Evolutionary conservation across 345 rosid species (phyloP).

Genomic region (Brassica carinata): DNA sequence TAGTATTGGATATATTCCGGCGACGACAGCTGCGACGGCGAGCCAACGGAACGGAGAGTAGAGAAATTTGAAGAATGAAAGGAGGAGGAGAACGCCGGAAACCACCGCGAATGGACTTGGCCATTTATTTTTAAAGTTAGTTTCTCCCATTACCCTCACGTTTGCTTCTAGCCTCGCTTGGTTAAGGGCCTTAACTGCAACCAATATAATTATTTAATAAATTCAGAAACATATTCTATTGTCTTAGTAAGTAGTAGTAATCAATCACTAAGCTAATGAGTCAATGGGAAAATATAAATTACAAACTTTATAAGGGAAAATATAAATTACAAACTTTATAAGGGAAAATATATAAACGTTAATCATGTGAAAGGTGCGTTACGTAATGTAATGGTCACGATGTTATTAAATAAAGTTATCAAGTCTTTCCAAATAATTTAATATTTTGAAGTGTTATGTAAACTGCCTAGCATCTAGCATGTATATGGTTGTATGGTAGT

Average conservation of each 20-base stretch:
- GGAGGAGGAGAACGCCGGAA: conserved; percentile 56
- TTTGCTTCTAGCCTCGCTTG: conserved; percentile 84
- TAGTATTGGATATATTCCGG: conserved; percentile 64
- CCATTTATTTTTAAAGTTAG: conserved; percentile 64
- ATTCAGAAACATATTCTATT: not conserved
- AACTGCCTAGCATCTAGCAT: not conserved
- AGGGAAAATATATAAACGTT: not conserved
- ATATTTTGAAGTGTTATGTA: not conserved
- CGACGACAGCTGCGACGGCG: conserved; percentile 65
- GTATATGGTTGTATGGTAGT: not conserved
- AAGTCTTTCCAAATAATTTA: not conserved
- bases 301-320: not conserved
- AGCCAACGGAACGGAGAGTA: conserved; percentile 71
- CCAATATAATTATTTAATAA: not conserved
- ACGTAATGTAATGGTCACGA: not conserved
- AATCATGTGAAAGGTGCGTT: conserved; percentile 30
- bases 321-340: not conserved
- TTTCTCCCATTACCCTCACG: conserved; percentile 59
- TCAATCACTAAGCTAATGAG: not conserved
- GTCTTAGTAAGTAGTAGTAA: no score
- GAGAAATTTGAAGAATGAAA: conserved; percentile 61
- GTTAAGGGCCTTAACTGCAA: conserved; percentile 78
- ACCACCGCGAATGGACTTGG: conserved; percentile 76
- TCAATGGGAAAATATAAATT: not conserved
- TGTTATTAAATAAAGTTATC: not conserved